Evolutionary conservation across 192 early-diverging fungal genomes (phyloP), one percentile per base, ranked within the genome.

Genomic region (Diversispora eburnea): DNA sequence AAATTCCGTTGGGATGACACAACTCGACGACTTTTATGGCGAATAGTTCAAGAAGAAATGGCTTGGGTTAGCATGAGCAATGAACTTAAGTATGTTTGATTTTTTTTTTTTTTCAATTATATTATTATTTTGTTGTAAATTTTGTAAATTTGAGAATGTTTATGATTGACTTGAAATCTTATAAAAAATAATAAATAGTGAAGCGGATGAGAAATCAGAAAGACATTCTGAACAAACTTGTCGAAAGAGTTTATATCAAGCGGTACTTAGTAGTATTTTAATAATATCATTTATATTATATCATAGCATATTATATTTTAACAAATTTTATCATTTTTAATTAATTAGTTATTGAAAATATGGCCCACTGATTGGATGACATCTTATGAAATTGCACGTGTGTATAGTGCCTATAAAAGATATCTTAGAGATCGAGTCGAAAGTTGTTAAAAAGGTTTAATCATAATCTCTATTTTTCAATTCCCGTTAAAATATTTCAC

Each of bases 351-450:
- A 4, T 48, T 84, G 20, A 62, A 54, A 5, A 71, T 78, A 12
- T 87, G 83, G 67, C 85, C 85, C n/a, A 58, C 61, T 0, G 79
- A 77, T 41, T 85, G 84, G 84, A 87, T 85, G 81, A 82, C 82
- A 0, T 81, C 85, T 8, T 84, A 85, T 17, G 85, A 87, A 42
- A 85, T 87, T 39, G 82, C 81, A 3, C 76, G 82, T 3, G 81
- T 85, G 41, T 85, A 85, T 58, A 86, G 85, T 64, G 68, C 68
- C 6, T 70, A 57, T 8, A 70, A 70, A 54, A 41, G 67, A 68
- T 54, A 68, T 54, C 67, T 68, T 41, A 68, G 51, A 33, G 67
- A 63, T 42, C 25, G 61, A 63, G 25, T 33, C 25, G 25, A 33
- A 33, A 33, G 25, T 2, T 33, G 25, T 33, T 33, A 2, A 33